Evolutionary conservation across 768 basidiomycete species (phyloP).

Genomic region (Ramaria rubella): DNA sequence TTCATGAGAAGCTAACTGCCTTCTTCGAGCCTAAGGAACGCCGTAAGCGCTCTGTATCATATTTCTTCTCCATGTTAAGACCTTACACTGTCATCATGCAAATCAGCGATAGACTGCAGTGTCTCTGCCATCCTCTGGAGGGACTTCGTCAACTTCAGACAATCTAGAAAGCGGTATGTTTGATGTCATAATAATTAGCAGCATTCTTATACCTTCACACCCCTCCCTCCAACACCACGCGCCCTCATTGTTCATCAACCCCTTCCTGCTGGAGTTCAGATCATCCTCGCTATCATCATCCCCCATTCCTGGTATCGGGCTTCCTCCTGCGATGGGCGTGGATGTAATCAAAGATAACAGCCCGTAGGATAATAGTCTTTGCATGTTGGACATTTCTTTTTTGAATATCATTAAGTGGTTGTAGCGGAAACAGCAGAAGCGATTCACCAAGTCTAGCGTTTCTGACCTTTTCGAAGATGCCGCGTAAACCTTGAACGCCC

Average conservation of each 20-base stretch:
- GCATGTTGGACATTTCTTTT: slow-evolving; percentile 72
- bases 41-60: slow-evolving; percentile 8
- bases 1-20: slow-evolving; percentile 70
- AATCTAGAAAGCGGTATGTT: slow-evolving; percentile 38
- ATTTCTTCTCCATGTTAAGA: background rate
- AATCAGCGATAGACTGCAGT: slow-evolving; percentile 65
- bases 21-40: slow-evolving; percentile 56
- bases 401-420: background rate
- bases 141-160: slow-evolving; percentile 70
- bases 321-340: slow-evolving; percentile 44
- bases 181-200: background rate
- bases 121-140: slow-evolving; percentile 71
- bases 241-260: slow-evolving; percentile 60
- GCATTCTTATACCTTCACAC: slow-evolving; percentile 47
- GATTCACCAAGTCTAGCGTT: slow-evolving; percentile 60
- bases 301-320: slow-evolving; percentile 35
- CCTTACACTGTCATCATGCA: slow-evolving; percentile 74
- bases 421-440: background rate
- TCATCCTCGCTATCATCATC: slow-evolving; percentile 44
- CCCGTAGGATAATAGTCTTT: slow-evolving; percentile 66
- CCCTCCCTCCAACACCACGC: slow-evolving; percentile 86
- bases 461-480: slow-evolving; percentile 53
- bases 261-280: slow-evolving; percentile 28
- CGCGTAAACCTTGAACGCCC: slow-evolving; percentile 61
- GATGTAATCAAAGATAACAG: slow-evolving; percentile 70